Percentiles rank a stretch among this genome's conserved stretches.
These are phyloP conservation scores for Penicillium odoratum DNA, from an alignment of 495 filamentous ascomycete genomes.

Conservation along the genomic window DNA sequence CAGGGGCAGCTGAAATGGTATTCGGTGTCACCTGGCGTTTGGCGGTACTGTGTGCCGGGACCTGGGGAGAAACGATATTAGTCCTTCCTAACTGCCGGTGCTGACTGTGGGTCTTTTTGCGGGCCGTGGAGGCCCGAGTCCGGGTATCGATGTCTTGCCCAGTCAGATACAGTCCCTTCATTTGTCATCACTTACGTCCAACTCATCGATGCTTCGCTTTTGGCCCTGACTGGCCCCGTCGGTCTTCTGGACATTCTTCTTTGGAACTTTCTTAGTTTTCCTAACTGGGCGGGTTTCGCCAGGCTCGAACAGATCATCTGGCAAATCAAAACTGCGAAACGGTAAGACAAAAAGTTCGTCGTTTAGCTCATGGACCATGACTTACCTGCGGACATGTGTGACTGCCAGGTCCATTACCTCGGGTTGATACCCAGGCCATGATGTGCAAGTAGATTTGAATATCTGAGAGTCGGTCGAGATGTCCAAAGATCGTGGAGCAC, in stretches of 20 bases:
- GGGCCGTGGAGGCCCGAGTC: constrained; percentile 18
- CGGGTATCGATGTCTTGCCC: constrained; percentile 26
- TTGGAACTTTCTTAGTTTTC: constrained; percentile 61
- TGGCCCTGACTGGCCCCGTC: constrained; percentile 40
- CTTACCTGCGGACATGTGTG: constrained; percentile 76
- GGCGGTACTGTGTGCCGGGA: constrained; percentile 32
- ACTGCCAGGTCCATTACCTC: constrained; percentile 67
- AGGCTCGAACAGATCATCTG: constrained; percentile 81
- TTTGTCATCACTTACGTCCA: constrained; percentile 48
- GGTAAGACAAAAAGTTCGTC: constrained; percentile 12
- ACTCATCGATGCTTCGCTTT: constrained; percentile 44
- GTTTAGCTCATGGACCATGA: not conserved
- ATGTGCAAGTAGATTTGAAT: constrained; percentile 70
- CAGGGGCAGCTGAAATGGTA: constrained; percentile 32
- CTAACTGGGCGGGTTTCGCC: constrained; percentile 72
- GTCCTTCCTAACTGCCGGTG: constrained; percentile 32
- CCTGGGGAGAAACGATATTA: constrained; percentile 37
- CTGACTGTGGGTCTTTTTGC: constrained; percentile 12
- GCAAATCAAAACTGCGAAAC: constrained; percentile 70
- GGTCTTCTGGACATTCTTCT: constrained; percentile 25
- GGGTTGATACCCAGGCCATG: constrained; percentile 64
- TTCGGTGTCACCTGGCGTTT: constrained; percentile 44
- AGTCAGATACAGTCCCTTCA: constrained; percentile 26
- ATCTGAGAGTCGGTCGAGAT: constrained; percentile 71
- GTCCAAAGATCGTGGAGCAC: constrained; percentile 53